Base-by-base conservation (phyloP, 192 early-diverging fungal species). In the Coemansia sp. region DNA sequence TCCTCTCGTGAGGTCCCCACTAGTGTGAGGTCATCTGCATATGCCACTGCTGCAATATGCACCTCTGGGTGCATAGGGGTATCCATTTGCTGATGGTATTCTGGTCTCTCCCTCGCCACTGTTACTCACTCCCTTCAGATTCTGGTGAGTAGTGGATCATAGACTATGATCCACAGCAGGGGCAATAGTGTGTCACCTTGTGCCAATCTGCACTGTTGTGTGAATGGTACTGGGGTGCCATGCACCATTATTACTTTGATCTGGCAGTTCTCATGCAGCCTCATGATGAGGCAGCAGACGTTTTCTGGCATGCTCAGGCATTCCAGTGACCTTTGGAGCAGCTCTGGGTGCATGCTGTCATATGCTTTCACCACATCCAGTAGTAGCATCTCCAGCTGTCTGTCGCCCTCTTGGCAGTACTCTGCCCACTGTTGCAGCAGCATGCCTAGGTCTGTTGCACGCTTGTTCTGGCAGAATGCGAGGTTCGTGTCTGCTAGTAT, bases 301-400 rank as follows among this genome's bases (percentile, higher is more conserved):
- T 46, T 27, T 3, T 1, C 21, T 9, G 61, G 68, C 0, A 63
- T 11, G 0, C 48, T 24, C 17, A 69, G 17, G 0, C 61, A 29
- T 3, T 16, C 6, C 16, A 69, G 46, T 1, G 68, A 69, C 9
- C 36, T 1, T 6, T 54, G 42, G 0, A 69, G 21, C 1, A 69
- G 39, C 16, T 41, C 19, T 3, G 31, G 39, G 8, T 27, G 16
- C 1, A 69, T 51, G 29, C 60, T 63, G 37, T 69, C 61, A 42
- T 69, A 69, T 29, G 68, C 68, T 46, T 69, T 69, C 2, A 61
- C 68, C 0, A 69, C 61, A 21, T 69, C 68, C 2, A 69, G 50
- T 4, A 42, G 31, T 5, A 69, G 68, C 35, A 69, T 62, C 10
- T 56, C 37, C 17, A 69, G 5, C 27, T 24, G 42, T 35, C 10